Conservation (phyloP, 2,329 filamentous ascomycete species). For the Didymella pinodella region DNA sequence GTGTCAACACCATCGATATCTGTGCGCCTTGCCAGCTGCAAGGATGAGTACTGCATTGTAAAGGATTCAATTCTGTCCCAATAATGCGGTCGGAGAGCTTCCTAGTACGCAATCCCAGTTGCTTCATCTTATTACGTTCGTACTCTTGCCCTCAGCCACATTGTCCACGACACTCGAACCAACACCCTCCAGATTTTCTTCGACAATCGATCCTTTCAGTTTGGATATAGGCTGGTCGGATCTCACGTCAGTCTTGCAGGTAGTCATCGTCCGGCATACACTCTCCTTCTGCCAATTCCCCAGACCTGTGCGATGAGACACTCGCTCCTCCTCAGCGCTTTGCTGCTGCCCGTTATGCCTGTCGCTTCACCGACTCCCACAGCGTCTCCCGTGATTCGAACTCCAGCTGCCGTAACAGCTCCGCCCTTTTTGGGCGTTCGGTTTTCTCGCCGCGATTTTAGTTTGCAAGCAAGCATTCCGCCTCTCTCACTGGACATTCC, state of each 20-base stretch:
- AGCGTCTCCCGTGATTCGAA: not conserved
- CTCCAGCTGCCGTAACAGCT: not conserved
- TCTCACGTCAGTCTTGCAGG: not conserved
- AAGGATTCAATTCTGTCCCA: not conserved
- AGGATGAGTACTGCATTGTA: not conserved
- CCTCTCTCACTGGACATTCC: not conserved
- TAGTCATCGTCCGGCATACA: not conserved
- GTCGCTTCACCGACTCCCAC: not conserved
- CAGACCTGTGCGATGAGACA: not conserved
- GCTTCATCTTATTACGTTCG: no score
- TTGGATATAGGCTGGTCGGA: not conserved
- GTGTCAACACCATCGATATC: not conserved
- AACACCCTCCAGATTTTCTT: not conserved
- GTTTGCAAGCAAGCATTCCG: not conserved
- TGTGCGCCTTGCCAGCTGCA: not conserved
- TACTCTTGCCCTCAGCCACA: not conserved
- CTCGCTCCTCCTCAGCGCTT: not conserved
- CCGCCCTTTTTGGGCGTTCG: not conserved
- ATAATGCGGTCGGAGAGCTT: not conserved
- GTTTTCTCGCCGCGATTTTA: not conserved
- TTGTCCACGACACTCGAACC: not conserved
- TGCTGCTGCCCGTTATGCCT: not conserved
- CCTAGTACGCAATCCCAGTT: no score
- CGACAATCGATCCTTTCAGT: not conserved
- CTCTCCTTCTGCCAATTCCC: not conserved